phyloP scores from a whole-genome alignment of 169 alveolate genomes.

The Plasmodium knowlesi region DNA sequence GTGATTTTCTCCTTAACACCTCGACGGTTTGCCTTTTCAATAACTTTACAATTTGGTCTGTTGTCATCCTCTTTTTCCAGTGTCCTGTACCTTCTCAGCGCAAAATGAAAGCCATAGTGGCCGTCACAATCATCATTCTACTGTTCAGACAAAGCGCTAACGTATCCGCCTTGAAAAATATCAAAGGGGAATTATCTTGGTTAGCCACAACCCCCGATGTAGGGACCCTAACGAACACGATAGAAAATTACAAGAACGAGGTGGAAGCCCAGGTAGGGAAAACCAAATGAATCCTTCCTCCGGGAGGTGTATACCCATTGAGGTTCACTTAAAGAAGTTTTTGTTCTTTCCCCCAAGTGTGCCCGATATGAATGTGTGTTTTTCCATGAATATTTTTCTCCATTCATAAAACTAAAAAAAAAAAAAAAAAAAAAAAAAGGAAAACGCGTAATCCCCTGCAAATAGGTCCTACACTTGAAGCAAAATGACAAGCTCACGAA shows the following conservation, averaged over 20 bases:
- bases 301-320: not conserved
- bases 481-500: conserved; percentile 35
- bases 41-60: not conserved
- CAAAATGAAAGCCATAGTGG: not conserved
- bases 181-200: not conserved
- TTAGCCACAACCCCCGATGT: not conserved
- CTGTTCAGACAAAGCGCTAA: not conserved
- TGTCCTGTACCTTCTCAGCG: not conserved
- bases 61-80: not conserved
- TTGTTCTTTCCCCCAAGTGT: not conserved
- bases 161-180: conserved; percentile 8
- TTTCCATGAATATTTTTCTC: not conserved
- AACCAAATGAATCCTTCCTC: not conserved
- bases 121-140: not conserved
- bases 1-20: not conserved
- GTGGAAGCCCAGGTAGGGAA: conserved; percentile 45
- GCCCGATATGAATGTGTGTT: not conserved
- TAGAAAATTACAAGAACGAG: conserved; percentile 41
- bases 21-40: not conserved
- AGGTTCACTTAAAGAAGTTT: not conserved
- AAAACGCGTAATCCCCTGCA: not conserved
- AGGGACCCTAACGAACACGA: not conserved
- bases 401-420: not conserved
- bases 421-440: not conserved
- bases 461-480: conserved; percentile 20